Base-by-base conservation (phyloP, 176 grass and related monocot genomes). In the Cocos nucifera region DNA sequence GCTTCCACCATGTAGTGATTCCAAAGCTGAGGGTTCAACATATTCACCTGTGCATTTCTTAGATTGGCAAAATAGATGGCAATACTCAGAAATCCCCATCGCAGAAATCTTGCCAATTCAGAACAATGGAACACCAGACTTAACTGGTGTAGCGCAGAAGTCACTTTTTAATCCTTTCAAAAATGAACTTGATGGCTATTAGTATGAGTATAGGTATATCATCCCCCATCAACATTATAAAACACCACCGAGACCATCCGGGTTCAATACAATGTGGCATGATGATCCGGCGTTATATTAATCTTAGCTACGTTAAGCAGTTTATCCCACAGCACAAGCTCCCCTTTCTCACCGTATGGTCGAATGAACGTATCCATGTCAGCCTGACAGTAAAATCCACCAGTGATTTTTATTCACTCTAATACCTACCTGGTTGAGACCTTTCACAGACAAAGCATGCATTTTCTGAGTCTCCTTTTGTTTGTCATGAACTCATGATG, bases 181-280 rank as follows among this genome's bases (percentile, higher is more conserved):
- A 72, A 17, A 17, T 57, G 67, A 50, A 2, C 23, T 69, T 56
- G 72, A 65, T 68, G 57, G 48, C 70, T 72, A 58, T 75, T 65
- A 63, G 73, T 72, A 92, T 64, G 58, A 98, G 72, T 35, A 98
- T 44, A 64, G 87, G 84, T 56, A 98, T 79, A 78, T 98, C 93
- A 8, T 83, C 57, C 77, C 88, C 82, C 9, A 62, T 85, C 56
- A 92, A 79, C 50, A 84, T 78, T 59, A 87, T 74, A 69, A 98
- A 98, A 64, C 87, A 98, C 61, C 80, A 85, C 51, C 82, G 85
- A 70, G 92, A 98, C 93, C 93, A 98, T 59, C 93, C 93, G 58
- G 81, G 87, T 57, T 98, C 93, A 25, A 98, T 98, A 69, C 87
- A 98, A 78, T 98, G 93, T 98, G 93, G 64, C 93, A 98, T 57